Evolutionary conservation across 495 filamentous ascomycete genomes (phyloP).

Genomic region (Aspergillus kassunensis): DNA sequence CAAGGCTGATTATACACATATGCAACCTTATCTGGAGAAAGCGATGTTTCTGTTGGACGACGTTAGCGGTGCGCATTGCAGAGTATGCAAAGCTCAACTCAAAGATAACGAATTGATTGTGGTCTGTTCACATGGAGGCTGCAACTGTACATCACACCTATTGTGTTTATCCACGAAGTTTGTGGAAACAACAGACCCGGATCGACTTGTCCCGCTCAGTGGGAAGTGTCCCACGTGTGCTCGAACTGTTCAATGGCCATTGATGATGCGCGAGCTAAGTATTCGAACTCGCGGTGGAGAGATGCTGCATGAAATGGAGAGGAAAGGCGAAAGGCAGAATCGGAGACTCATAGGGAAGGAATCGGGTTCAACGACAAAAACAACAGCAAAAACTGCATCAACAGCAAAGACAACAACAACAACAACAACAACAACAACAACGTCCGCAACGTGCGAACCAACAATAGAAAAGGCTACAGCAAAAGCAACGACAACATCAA

Average conservation of each 20-base stretch:
- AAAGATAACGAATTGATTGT: constrained; percentile 51
- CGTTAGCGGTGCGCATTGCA: constrained; percentile 53
- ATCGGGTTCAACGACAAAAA: too few relatives aligned
- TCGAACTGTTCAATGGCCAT: constrained; percentile 60
- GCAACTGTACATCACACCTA: constrained; percentile 67
- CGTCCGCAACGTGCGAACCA: too few relatives aligned
- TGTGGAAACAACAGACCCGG: constrained; percentile 41
- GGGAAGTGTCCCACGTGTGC: constrained; percentile 74
- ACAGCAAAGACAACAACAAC: too few relatives aligned
- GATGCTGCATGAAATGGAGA: constrained; percentile 61
- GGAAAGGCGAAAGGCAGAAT: constrained; percentile 37
- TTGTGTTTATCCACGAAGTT: constrained; percentile 70
- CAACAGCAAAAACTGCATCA: too few relatives aligned
- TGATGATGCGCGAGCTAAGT: constrained; percentile 77
- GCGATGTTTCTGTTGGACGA: constrained; percentile 60
- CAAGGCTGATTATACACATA: constrained; percentile 59
- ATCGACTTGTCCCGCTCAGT: constrained; percentile 58
- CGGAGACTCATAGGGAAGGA: not conserved
- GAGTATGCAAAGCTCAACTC: constrained; percentile 56
- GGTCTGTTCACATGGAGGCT: constrained; percentile 64
- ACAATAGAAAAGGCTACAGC: too few relatives aligned
- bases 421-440: too few relatives aligned
- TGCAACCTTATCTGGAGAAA: constrained; percentile 71
- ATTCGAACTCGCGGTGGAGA: constrained; percentile 64
- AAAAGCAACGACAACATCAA: not conserved